Evolutionary conservation across 1,284 basidiomycete species (phyloP), one percentile per base, ranked within the genome.

Genomic region (Thelephora terrestris): DNA sequence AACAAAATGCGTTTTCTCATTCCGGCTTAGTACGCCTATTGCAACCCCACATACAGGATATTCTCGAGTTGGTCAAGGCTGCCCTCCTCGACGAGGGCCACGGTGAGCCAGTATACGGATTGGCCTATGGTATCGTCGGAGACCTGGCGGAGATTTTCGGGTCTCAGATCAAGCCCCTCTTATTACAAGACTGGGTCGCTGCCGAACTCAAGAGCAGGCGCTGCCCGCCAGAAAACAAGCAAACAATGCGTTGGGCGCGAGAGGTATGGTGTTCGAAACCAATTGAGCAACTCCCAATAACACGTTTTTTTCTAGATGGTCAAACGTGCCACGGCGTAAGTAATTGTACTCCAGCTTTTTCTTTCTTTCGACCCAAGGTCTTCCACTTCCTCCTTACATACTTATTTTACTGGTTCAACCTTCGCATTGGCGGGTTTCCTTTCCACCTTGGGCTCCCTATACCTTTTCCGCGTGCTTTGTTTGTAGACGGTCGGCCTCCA

Each of bases 141-240:
- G 95, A 99, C 62, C 73, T 99, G 40, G 94, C 92, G 1, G 90
- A 93, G 59, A 76, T 81, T 17, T 96, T 88, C 75, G 73, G 76
- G 52, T 85, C 85, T 29, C 77, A 92, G 58, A 77, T 96, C 63
- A 90, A 91, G 70, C 81, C 83, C 43, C 64, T 82, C 47, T 70
- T 99, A 48, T 74, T 91, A 43, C 71, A 79, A 38, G 81, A 85
- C 36, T 97, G 94, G 92, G 75, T 99, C 47, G 78, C 78, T 2
- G 71, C 73, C 17, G 85, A 91, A 54, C 73, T 99, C 59, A 78
- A 89, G 54, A 71, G 73, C 50, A 85, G 81, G 67, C 77, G 86
- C 37, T 76, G 79, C 71, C 70, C 76, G 12, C 62, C 69, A 42
- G 85, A 89, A 54, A 81, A 80, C 27, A 89, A 82, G 76, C 84